These are phyloP conservation scores for Cryptococcus sp. DNA, from an alignment of 1,284 basidiomycete genomes.

Conservation along the genomic window DNA sequence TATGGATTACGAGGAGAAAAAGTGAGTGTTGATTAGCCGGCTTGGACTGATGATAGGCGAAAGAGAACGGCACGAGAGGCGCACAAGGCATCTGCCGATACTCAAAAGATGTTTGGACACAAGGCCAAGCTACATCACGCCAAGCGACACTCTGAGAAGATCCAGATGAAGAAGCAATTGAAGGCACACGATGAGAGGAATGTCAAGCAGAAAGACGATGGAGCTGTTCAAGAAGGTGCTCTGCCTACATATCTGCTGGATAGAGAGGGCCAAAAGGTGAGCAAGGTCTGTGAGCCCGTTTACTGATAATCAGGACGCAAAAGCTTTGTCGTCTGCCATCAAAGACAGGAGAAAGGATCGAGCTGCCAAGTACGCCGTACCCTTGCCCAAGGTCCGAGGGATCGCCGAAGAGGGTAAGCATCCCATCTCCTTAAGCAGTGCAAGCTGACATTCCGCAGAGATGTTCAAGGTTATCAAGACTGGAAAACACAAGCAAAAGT, in stretches of 20 bases:
- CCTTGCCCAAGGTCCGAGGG: slow-evolving; percentile 91
- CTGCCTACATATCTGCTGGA: slow-evolving; percentile 93
- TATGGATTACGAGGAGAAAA: slow-evolving; percentile 47
- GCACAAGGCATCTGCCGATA: slow-evolving; percentile 81
- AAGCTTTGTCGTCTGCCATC: slow-evolving; percentile 93
- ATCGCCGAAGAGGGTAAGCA: slow-evolving; percentile 77
- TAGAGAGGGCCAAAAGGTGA: slow-evolving; percentile 81
- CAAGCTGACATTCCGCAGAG: slow-evolving; percentile 54
- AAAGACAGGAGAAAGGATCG: slow-evolving; percentile 99
- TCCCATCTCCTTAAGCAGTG: not conserved
- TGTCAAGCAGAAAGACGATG: slow-evolving; percentile 85
- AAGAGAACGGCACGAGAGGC: slow-evolving; percentile 86
- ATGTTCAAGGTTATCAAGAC: slow-evolving; percentile 99
- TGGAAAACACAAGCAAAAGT: slow-evolving; percentile 93
- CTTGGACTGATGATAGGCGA: slow-evolving; percentile 57
- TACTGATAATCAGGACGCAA: slow-evolving; percentile 68
- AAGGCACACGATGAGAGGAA: slow-evolving; percentile 99
- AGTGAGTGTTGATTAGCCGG: no score
- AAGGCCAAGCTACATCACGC: slow-evolving; percentile 98
- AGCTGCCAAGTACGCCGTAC: slow-evolving; percentile 96
- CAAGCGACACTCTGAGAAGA: slow-evolving; percentile 93
- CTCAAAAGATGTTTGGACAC: slow-evolving; percentile 92
- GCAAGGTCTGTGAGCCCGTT: slow-evolving; percentile 1
- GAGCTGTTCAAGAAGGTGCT: slow-evolving; percentile 77
- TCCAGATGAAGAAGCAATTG: slow-evolving; percentile 98